phyloP scores from a whole-genome alignment of 768 basidiomycete genomes.

The Cyclocybe cylindracea region DNA sequence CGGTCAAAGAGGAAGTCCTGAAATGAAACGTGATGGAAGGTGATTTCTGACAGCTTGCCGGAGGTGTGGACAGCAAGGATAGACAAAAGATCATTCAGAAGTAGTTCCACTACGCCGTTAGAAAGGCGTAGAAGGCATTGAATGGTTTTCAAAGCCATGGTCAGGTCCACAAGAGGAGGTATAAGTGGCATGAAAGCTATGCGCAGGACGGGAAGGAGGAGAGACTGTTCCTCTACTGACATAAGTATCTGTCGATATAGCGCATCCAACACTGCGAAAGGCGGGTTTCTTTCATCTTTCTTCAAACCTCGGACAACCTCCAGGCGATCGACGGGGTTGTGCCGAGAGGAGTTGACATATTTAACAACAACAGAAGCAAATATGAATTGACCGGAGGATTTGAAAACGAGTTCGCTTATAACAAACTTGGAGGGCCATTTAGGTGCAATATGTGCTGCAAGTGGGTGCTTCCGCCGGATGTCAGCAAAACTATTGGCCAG shows the following conservation, averaged over 20 bases:
- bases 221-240: not conserved
- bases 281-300: slow-evolving; percentile 1
- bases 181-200: too few relatives aligned
- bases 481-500: not conserved
- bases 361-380: slow-evolving; percentile 14
- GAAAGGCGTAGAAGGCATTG: too few relatives aligned
- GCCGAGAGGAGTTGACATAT: not conserved
- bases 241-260: slow-evolving; percentile 7
- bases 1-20: too few relatives aligned
- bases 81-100: too few relatives aligned
- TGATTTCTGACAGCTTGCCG: too few relatives aligned
- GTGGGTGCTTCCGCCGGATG: not conserved
- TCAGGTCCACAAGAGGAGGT: too few relatives aligned
- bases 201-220: not conserved
- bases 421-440: slow-evolving; percentile 5
- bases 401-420: slow-evolving; percentile 7
- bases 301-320: slow-evolving; percentile 4
- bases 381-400: slow-evolving; percentile 15
- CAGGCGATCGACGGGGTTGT: slow-evolving; percentile 7
- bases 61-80: too few relatives aligned
- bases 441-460: too few relatives aligned
- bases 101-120: too few relatives aligned
- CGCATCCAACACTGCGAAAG: slow-evolving; percentile 10
- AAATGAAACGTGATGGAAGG: too few relatives aligned
- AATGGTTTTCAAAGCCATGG: too few relatives aligned